A percentile compares a stretch with the other conserved stretches of the same genome.
phyloP scores from a whole-genome alignment of 1,284 basidiomycete genomes.

The Moesziomyces parantarcticus region DNA sequence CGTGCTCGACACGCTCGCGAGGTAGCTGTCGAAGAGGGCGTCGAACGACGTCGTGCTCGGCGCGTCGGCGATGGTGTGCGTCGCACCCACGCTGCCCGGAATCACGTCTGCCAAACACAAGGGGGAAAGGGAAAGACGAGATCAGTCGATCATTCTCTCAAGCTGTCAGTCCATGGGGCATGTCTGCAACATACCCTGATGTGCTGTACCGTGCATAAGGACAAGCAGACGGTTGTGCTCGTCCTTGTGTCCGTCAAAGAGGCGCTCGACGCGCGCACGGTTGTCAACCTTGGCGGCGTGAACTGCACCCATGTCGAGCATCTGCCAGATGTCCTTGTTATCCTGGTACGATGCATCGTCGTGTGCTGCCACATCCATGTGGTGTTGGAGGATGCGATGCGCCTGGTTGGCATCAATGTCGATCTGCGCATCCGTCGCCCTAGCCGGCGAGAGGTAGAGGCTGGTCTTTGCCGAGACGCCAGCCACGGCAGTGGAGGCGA shows the following conservation, averaged over 20 bases:
- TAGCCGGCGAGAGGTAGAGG: conserved; percentile 42
- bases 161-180: not conserved
- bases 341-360: conserved; percentile 8
- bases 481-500: conserved; percentile 13
- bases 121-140: not conserved
- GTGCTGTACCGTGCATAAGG: conserved; percentile 38
- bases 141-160: not conserved
- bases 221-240: conserved; percentile 43
- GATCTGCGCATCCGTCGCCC: conserved; percentile 23
- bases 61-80: conserved; percentile 31
- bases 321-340: conserved; percentile 30
- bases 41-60: conserved; percentile 42
- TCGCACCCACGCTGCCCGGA: conserved; percentile 27
- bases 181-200: conserved; percentile 23
- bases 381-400: conserved; percentile 38
- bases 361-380: conserved; percentile 14
- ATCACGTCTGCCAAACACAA: conserved; percentile 23
- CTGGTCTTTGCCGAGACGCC: conserved; percentile 30
- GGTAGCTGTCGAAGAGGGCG: conserved; percentile 45
- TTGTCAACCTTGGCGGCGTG: conserved; percentile 24
- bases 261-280: conserved; percentile 29
- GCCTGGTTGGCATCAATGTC: conserved; percentile 35
- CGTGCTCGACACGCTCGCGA: conserved; percentile 19
- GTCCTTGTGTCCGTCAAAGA: conserved; percentile 39
- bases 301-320: conserved; percentile 9